Conservation (phyloP, 1,284 basidiomycete species). For the Pseudozyma hubeiensis region DNA sequence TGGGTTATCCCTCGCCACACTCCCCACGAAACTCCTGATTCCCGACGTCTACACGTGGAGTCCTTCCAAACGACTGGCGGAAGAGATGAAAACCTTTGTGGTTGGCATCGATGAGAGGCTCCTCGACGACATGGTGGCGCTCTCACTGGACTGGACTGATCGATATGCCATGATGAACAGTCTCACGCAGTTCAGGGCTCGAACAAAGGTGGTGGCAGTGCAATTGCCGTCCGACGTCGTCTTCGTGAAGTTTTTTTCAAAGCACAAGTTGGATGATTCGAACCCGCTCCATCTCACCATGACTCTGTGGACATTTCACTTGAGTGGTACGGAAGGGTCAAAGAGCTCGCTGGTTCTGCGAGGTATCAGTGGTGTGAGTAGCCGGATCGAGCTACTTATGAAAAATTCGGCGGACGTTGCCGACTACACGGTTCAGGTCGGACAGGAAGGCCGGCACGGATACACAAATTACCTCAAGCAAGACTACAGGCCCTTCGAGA, state of each 20-base stretch:
- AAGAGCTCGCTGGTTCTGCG: not conserved
- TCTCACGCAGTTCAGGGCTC: not conserved
- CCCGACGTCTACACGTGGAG: not conserved
- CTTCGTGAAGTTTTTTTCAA: not conserved
- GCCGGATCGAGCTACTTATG: not conserved
- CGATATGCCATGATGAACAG: not conserved
- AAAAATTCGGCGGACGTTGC: no score
- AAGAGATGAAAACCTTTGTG: not conserved
- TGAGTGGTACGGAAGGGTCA: not conserved
- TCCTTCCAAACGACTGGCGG: not conserved
- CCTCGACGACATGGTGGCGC: not conserved
- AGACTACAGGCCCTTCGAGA: no score
- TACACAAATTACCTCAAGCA: no score
- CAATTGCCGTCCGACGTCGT: slow-evolving; percentile 1
- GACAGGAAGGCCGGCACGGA: no score
- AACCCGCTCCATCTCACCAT: not conserved
- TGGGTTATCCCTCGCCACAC: not conserved
- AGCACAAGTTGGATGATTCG: not conserved
- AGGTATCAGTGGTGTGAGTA: not conserved
- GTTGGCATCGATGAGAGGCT: not conserved
- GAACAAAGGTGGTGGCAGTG: not conserved
- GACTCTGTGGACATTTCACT: not conserved
- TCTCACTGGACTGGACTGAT: not conserved
- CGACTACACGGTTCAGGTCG: no score
- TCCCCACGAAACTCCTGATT: not conserved